Evolutionary conservation across 257 asterid species (phyloP).

Genomic region (Penstemon newberryi): DNA sequence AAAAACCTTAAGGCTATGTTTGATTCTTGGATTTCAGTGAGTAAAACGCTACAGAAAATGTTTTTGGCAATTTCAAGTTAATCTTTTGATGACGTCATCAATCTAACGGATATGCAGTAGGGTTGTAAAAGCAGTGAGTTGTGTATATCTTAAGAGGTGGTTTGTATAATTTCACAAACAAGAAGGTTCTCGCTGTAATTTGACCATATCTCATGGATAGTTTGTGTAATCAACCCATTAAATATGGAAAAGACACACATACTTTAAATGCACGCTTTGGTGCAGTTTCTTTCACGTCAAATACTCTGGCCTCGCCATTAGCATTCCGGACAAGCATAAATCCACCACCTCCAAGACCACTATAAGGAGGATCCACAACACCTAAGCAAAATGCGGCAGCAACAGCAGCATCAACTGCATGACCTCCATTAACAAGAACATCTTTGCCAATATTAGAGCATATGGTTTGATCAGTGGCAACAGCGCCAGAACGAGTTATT

Average conservation of each 20-base stretch:
- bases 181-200: no score
- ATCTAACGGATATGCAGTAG: not conserved
- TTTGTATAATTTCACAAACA: no score
- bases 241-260: not conserved
- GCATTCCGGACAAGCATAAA: slow-evolving; percentile 42
- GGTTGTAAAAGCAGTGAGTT: no score
- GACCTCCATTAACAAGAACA: slow-evolving; percentile 42
- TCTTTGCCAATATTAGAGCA: slow-evolving; percentile 47
- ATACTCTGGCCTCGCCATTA: slow-evolving; percentile 35
- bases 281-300: slow-evolving; percentile 49
- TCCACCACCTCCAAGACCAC: slow-evolving; percentile 61
- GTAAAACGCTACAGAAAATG: not conserved
- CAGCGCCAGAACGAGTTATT: slow-evolving; percentile 27
- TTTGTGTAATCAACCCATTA: not conserved
- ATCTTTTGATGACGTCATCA: not conserved
- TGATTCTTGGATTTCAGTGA: not conserved
- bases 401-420: slow-evolving; percentile 57
- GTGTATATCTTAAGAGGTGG: no score
- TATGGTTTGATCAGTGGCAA: slow-evolving; percentile 45
- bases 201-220: no score
- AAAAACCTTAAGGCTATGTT: not conserved
- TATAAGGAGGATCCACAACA: slow-evolving; percentile 39
- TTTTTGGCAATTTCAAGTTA: no score
- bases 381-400: slow-evolving; percentile 55
- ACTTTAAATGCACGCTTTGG: slow-evolving; percentile 32